Conservation (phyloP, 306 rosid species). For the Malus sieversii region DNA sequence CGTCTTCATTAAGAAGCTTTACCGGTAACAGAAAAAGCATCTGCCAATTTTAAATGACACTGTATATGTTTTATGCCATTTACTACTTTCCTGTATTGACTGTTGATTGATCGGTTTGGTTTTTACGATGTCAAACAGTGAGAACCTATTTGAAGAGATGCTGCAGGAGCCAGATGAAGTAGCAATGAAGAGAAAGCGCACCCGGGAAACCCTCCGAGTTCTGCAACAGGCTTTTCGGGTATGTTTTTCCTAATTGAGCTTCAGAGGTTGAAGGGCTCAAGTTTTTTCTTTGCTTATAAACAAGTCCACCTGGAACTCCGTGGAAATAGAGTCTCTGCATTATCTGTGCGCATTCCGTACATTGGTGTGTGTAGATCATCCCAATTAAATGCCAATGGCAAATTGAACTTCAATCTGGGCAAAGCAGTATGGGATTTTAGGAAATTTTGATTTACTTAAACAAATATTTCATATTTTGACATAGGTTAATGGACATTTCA, state of each 20-base stretch:
- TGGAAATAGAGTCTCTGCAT: neutral
- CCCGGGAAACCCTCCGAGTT: slow-evolving; percentile 76
- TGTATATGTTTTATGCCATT: neutral
- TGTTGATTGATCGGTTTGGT: slow-evolving; percentile 17
- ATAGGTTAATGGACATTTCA: neutral
- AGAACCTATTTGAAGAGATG: slow-evolving; percentile 90
- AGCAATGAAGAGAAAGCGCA: slow-evolving; percentile 76
- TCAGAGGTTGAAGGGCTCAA: neutral
- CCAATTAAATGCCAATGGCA: neutral
- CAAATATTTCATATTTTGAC: neutral
- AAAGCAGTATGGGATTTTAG: neutral
- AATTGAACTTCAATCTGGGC: neutral
- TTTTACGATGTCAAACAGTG: slow-evolving; percentile 45
- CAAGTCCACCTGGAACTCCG: neutral
- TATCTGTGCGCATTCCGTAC: neutral
- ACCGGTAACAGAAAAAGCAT: slow-evolving; percentile 42
- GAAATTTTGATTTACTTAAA: too few relatives aligned
- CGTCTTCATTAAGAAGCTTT: slow-evolving; percentile 85
- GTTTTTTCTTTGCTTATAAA: neutral
- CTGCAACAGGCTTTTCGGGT: slow-evolving; percentile 94
- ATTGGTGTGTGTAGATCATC: neutral
- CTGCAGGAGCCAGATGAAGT: slow-evolving; percentile 91
- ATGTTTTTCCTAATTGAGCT: slow-evolving; percentile 11
- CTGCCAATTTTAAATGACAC: neutral
- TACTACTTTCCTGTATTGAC: neutral